Evolutionary conservation across 1,284 basidiomycete genomes (phyloP), one percentile per base, ranked within the genome.

Genomic region (Rhodotorula sp.): DNA sequence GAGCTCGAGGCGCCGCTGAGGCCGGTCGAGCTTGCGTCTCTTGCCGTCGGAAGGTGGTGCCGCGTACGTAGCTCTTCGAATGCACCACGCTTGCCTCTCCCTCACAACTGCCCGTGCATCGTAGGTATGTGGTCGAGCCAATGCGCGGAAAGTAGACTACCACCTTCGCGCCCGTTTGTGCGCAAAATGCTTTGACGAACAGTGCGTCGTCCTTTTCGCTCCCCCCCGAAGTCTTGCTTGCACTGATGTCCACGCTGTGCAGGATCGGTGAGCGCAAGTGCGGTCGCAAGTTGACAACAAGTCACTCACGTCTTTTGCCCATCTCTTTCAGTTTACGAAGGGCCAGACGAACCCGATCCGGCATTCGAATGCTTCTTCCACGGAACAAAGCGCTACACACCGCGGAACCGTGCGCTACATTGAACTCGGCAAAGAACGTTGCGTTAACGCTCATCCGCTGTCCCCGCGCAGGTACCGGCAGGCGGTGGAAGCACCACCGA

Each of bases 291-390:
- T 34, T 34, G 34, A 34, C 34, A 34, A 34, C 27, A 21, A 23
- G 17, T 23, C 17, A n/a, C 34, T 58, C n/a, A 45, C 56, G 21
- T 25, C 19, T 21, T 16, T 23, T 7, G 3, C 23, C 2, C 27
- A 14, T n/a, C 25, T 60, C 66, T 60, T 16, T 42, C 70, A 44
- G 60, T 73, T 14, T 67, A 59, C 42, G 72, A 73, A 63, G 72
- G 72, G 2, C 72, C 72, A 9, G 72, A 73, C 50, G 72, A 73
- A 44, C 72, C 72, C 0, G 72, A 73, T 25, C 72, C 72, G 5
- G 68, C 72, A 0, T 73, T 73, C 25, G 65, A 66, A 27, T 27
- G 54, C 14, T 73, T 67, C 44, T 70, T 65, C 25, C 42, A 50
- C 12, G 66, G 68, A 4, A 71, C 68, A 14, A 73, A 73, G 55